Percentiles rank a stretch among this genome's conserved stretches.
These are phyloP conservation scores for Plasmodium chabaudi DNA, from an alignment of 169 alveolate species.

Conservation along the genomic window DNA sequence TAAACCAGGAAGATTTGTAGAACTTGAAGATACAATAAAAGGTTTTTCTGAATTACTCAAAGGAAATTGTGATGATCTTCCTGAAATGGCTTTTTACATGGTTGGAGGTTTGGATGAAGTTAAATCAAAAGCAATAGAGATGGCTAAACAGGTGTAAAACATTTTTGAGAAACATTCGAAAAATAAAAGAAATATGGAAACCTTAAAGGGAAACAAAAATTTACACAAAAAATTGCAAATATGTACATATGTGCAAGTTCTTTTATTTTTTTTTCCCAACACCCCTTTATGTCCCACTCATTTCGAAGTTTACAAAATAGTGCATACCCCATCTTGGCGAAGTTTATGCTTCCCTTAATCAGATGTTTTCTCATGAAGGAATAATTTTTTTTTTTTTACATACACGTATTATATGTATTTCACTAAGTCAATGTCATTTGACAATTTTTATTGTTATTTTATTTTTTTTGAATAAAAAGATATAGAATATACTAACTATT, in stretches of 20 bases:
- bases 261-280: neutral
- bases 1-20: conserved; percentile 95
- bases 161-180: no score
- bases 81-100: conserved; percentile 98
- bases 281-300: no score
- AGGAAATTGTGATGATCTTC: conserved; percentile 97
- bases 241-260: neutral
- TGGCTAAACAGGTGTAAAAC: conserved; percentile 76
- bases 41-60: conserved; percentile 92
- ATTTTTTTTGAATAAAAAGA: neutral
- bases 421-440: neutral
- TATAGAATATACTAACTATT: no score
- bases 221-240: neutral
- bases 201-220: no score
- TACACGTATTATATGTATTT: neutral
- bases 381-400: neutral
- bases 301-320: no score
- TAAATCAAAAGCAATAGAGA: conserved; percentile 89
- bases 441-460: neutral
- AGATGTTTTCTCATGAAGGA: neutral
- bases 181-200: no score
- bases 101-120: conserved; percentile 96
- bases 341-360: neutral
- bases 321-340: neutral
- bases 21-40: conserved; percentile 91